Conservation (phyloP, 441 rosid genomes). For the Aleurites moluccanus region DNA sequence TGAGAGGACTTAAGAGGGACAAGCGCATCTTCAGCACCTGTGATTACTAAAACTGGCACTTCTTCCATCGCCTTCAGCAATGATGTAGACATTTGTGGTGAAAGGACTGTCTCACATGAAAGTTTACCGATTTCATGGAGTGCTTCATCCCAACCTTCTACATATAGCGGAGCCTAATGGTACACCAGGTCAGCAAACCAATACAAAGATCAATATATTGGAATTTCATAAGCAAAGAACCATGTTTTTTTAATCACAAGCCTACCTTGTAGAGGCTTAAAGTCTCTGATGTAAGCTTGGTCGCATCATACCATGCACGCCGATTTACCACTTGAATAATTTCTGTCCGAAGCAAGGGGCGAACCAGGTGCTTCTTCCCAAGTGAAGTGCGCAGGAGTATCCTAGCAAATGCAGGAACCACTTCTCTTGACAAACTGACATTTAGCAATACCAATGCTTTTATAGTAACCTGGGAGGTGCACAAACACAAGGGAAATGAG, state of each 20-base stretch:
- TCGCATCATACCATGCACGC: slow-evolving; percentile 90
- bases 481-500: slow-evolving; percentile 3
- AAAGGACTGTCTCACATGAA: slow-evolving; percentile 76
- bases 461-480: slow-evolving; percentile 47
- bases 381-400: slow-evolving; percentile 85
- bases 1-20: slow-evolving; percentile 83
- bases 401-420: slow-evolving; percentile 90
- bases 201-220: not conserved
- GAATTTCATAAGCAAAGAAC: slow-evolving; percentile 10
- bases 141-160: slow-evolving; percentile 98
- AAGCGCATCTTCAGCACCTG: slow-evolving; percentile 93
- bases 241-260: not conserved
- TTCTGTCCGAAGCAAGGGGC: slow-evolving; percentile 82
- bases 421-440: slow-evolving; percentile 90
- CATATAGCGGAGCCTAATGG: slow-evolving; percentile 73
- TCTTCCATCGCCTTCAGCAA: slow-evolving; percentile 68
- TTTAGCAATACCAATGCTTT: slow-evolving; percentile 73
- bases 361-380: slow-evolving; percentile 94
- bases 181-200: slow-evolving; percentile 4
- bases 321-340: slow-evolving; percentile 92
- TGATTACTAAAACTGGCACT: slow-evolving; percentile 70
- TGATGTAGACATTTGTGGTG: slow-evolving; percentile 52
- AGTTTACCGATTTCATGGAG: slow-evolving; percentile 89
- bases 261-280: slow-evolving; percentile 85
- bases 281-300: slow-evolving; percentile 80